These are phyloP conservation scores for Apiospora phragmitis DNA, from an alignment of 2,329 filamentous ascomycete species.

Conservation along the genomic window DNA sequence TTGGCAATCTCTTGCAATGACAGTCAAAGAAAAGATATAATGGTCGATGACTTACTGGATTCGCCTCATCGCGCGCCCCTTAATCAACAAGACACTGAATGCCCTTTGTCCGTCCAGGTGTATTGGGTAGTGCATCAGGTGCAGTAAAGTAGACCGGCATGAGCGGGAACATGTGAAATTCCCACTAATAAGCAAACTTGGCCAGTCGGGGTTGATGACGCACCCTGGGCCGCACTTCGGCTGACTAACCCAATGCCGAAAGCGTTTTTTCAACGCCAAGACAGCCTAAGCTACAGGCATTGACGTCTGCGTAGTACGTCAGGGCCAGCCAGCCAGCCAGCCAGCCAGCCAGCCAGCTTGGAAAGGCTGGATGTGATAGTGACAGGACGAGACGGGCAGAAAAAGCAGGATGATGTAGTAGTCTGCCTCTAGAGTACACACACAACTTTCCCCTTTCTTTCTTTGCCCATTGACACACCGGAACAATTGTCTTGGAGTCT, in stretches of 20 bases:
- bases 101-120: background rate
- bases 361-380: background rate
- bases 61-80: background rate
- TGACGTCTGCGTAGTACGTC: constrained; percentile 1
- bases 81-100: background rate
- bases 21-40: background rate
- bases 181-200: background rate
- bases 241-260: background rate
- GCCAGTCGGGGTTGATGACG: constrained; percentile 6
- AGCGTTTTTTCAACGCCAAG: background rate
- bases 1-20: background rate
- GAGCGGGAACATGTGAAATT: background rate
- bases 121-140: background rate
- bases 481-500: background rate
- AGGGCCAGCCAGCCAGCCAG: background rate
- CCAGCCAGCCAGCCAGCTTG: background rate
- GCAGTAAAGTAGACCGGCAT: background rate
- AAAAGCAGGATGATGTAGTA: no score
- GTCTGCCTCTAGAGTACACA: background rate
- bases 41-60: background rate
- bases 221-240: background rate
- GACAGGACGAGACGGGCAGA: no score
- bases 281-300: background rate
- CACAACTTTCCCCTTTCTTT: background rate
- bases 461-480: background rate